A percentile compares a stretch with the other conserved stretches of the same genome.
Evolutionary conservation across 2,329 filamentous ascomycete genomes (phyloP).

Genomic region (Paecilomyces fulvus): DNA sequence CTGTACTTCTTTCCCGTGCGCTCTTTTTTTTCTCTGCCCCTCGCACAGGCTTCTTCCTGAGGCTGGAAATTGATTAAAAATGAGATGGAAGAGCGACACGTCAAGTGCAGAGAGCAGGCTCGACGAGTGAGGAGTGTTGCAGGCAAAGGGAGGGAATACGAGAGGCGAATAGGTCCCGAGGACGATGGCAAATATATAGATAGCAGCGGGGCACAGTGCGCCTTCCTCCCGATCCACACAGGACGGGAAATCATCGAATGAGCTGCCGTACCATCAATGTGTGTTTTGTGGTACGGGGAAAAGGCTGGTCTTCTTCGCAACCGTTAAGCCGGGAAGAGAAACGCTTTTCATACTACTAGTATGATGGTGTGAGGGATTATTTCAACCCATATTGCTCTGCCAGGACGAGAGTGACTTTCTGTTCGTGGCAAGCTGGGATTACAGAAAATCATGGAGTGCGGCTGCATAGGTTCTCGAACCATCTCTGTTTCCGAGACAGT

Average conservation of each 20-base stretch:
- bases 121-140: background rate
- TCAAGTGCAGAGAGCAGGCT: background rate
- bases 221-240: conserved; percentile 6
- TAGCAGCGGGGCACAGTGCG: background rate
- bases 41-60: background rate
- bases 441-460: background rate
- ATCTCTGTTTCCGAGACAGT: background rate
- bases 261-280: background rate
- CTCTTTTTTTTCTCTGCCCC: background rate
- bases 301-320: background rate
- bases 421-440: background rate
- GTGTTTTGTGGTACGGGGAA: background rate
- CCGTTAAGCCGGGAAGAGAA: background rate
- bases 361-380: background rate
- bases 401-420: background rate
- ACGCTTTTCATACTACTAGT: background rate
- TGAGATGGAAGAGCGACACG: background rate
- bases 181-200: background rate
- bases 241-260: background rate
- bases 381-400: too few relatives aligned
- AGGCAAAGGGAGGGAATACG: background rate
- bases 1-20: background rate
- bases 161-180: background rate
- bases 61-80: background rate
- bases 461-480: background rate